Percentiles rank a stretch among this genome's conserved stretches.
These are phyloP conservation scores for Syncephalastrum monosporum DNA, from an alignment of 371 early-diverging fungal species.

Conservation along the genomic window DNA sequence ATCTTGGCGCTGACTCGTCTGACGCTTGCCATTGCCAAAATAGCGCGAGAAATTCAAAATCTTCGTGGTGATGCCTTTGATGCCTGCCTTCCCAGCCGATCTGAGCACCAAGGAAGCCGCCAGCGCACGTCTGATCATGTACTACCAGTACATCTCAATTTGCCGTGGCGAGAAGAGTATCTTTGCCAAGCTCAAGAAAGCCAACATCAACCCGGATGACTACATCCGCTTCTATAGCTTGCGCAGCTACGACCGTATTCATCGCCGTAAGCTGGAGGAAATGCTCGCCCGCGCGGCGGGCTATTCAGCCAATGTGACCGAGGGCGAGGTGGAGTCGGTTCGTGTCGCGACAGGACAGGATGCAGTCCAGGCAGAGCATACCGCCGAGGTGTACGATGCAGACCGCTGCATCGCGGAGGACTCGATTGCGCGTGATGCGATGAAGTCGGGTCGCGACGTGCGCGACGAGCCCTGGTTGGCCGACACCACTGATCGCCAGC, in stretches of 20 bases:
- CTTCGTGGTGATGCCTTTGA: conserved; percentile 85
- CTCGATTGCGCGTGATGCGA: conserved; percentile 24
- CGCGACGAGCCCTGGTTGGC: conserved; percentile 20
- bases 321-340: conserved; percentile 14
- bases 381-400: conserved; percentile 3
- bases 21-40: too few species aligned
- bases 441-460: conserved; percentile 21
- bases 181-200: conserved; percentile 43
- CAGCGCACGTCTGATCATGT: conserved; percentile 67
- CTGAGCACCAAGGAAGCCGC: conserved; percentile 74
- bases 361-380: background rate
- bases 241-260: conserved; percentile 64
- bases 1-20: too few species aligned
- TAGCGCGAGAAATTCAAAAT: conserved; percentile 70
- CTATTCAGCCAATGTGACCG: conserved; percentile 17
- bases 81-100: conserved; percentile 91
- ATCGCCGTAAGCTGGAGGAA: conserved; percentile 34
- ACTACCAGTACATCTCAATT: conserved; percentile 76
- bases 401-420: conserved; percentile 14
- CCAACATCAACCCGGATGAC: conserved; percentile 54
- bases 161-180: conserved; percentile 70
- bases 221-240: conserved; percentile 75
- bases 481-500: conserved; percentile 8
- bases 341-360: conserved; percentile 22
- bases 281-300: conserved; percentile 41